Base-by-base conservation (phyloP, 2,329 filamentous ascomycete genomes). In the Trichoderma lentiforme region DNA sequence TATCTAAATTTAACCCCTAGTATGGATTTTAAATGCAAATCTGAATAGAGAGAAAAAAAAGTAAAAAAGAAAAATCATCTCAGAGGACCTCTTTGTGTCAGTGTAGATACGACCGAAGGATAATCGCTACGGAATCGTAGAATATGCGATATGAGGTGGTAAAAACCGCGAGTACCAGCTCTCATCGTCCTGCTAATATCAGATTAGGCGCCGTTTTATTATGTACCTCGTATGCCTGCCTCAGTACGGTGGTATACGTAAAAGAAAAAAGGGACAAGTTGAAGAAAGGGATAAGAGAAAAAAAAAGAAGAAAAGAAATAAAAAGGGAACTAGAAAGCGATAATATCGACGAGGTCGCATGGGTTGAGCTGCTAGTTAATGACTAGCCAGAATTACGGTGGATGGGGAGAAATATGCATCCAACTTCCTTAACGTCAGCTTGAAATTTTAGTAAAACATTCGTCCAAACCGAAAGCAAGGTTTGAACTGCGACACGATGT, bases 1-100 rank as follows among this genome's bases (percentile, higher is more conserved):
- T 79, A 79, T 70, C 66, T 70, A 70, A 73, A 73, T 79, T 79
- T 77, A 79, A 62, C 72, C 71, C 74, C 73, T 43, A 36, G 69
- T 69, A 65, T 72, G 72, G 71, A 57, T 53, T 53, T 71, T 64
- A 66, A 69, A 71, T 53, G 71, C 66, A 73, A 69, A 74, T 75
- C 64, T 76, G 74, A 71, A 58, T 61, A 28, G 70, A 53, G 47
- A 53, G 3, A 51, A 32, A 36, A 58, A 67, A 56, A 36, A 26
- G 28, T 34, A 47, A 32, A 58, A 58, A 43, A 32, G 32, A 15
- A 24, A 24, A 65, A 24, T 62, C 58, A 64, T 57, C 71, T 60
- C 60, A 43, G 66, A 69, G n/a, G 67, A 67, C 64, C 32, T 39
- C 34, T 53, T 51, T 62, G 65, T 30, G 65, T 65, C 71, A 70